Conservation (phyloP, 805 yeast species). For the Yarrowia deformans region DNA sequence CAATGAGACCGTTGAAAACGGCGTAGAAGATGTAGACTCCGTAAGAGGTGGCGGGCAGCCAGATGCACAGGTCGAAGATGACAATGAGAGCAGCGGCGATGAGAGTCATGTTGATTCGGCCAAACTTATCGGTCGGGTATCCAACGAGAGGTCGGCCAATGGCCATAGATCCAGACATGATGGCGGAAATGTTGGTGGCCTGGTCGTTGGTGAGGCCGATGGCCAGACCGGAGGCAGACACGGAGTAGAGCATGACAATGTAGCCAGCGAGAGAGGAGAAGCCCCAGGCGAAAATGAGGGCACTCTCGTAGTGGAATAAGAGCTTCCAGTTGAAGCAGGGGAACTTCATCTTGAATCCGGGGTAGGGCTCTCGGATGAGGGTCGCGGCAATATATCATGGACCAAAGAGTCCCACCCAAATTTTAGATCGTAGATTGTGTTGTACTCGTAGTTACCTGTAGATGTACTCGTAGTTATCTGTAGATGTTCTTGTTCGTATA, state of each 20-base stretch:
- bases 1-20: slow-evolving; percentile 51
- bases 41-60: slow-evolving; percentile 42
- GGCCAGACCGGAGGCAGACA: slow-evolving; percentile 46
- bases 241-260: slow-evolving; percentile 45
- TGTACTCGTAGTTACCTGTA: too few species aligned
- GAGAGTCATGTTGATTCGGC: slow-evolving; percentile 54
- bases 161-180: slow-evolving; percentile 50
- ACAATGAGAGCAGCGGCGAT: slow-evolving; percentile 50
- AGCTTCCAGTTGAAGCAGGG: slow-evolving; percentile 36
- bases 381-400: slow-evolving; percentile 5
- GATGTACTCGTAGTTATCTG: too few species aligned
- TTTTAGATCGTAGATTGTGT: too few species aligned
- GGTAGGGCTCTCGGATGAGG: slow-evolving; percentile 38
- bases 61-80: slow-evolving; percentile 45
- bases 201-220: slow-evolving; percentile 43
- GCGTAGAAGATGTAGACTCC: slow-evolving; percentile 46
- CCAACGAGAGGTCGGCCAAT: slow-evolving; percentile 61
- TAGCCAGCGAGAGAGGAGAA: slow-evolving; percentile 36
- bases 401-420: too few species aligned
- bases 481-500: too few species aligned
- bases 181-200: slow-evolving; percentile 47
- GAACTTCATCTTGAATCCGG: slow-evolving; percentile 38
- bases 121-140: slow-evolving; percentile 56
- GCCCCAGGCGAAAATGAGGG: slow-evolving; percentile 37
- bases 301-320: slow-evolving; percentile 38